Evolutionary conservation across 2,329 filamentous ascomycete species (phyloP).

Genomic region (Fusarium begoniae): DNA sequence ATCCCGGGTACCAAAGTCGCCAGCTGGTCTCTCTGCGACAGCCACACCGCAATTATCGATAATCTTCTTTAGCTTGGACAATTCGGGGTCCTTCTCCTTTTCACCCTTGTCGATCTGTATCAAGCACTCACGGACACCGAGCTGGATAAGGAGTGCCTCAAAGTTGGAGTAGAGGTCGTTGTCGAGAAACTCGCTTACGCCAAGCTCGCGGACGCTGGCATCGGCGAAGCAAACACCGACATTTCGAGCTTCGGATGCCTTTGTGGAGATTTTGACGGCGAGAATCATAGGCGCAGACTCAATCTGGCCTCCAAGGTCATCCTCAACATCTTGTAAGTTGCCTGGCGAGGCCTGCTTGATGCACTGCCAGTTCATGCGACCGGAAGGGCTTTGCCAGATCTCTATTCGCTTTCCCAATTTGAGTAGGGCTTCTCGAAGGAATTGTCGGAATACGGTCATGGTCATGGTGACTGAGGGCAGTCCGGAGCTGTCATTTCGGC

Average conservation of each 20-base stretch:
- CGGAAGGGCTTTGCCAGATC: slow-evolving; percentile 80
- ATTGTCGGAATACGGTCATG: slow-evolving; percentile 92
- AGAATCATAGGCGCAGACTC: slow-evolving; percentile 94
- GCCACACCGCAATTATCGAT: slow-evolving; percentile 93
- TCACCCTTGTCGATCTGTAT: slow-evolving; percentile 80
- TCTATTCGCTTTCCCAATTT: slow-evolving; percentile 90
- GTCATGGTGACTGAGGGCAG: slow-evolving; percentile 96
- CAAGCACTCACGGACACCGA: slow-evolving; percentile 93
- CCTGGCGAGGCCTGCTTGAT: slow-evolving; percentile 93
- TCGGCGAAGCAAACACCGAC: slow-evolving; percentile 98
- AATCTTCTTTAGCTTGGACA: slow-evolving; percentile 87
- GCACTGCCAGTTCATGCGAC: slow-evolving; percentile 91
- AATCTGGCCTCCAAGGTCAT: slow-evolving; percentile 86
- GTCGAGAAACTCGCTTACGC: slow-evolving; percentile 98
- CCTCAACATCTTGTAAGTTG: slow-evolving; percentile 96
- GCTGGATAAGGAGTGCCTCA: slow-evolving; percentile 93
- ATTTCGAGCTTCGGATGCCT: slow-evolving; percentile 81
- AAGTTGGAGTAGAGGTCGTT: slow-evolving; percentile 99
- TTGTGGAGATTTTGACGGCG: slow-evolving; percentile 92
- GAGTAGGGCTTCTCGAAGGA: slow-evolving; percentile 93
- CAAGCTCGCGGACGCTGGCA: slow-evolving; percentile 92
- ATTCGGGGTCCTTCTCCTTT: slow-evolving; percentile 88
- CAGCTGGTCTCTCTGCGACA: slow-evolving; percentile 78
- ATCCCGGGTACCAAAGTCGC: slow-evolving; percentile 87
- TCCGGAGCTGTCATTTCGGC: slow-evolving; percentile 82